Conservation (phyloP, 768 basidiomycete genomes). For the Phlegmacium glaucopus region DNA sequence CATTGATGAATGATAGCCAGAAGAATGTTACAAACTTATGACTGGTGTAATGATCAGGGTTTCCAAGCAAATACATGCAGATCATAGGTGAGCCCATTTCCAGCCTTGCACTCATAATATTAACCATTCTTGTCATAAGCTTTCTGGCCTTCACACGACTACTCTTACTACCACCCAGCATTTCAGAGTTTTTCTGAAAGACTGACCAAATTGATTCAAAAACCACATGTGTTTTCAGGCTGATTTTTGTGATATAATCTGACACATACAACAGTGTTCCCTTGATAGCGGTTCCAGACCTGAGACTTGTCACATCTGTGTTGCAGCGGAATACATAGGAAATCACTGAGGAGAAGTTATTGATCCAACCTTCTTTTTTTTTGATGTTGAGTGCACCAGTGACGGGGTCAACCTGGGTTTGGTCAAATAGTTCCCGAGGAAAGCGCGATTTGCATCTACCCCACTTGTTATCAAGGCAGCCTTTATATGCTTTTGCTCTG, state of each 20-base stretch:
- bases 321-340: slow-evolving; percentile 35
- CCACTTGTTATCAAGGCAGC: slow-evolving; percentile 25
- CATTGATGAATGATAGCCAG: slow-evolving; percentile 29
- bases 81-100: slow-evolving; percentile 38
- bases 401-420: slow-evolving; percentile 20
- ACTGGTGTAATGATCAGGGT: slow-evolving; percentile 37
- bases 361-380: slow-evolving; percentile 34
- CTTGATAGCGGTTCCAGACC: slow-evolving; percentile 38
- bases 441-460: slow-evolving; percentile 32
- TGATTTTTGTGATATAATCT: slow-evolving; percentile 41
- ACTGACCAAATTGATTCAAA: slow-evolving; percentile 29
- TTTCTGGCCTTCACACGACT: slow-evolving; percentile 21
- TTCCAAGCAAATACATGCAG: slow-evolving; percentile 28
- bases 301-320: slow-evolving; percentile 33
- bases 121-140: slow-evolving; percentile 34
- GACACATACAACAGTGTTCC: slow-evolving; percentile 35
- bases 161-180: slow-evolving; percentile 11
- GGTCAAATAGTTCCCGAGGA: slow-evolving; percentile 22
- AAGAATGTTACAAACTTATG: slow-evolving; percentile 29
- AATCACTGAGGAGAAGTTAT: slow-evolving; percentile 26
- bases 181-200: slow-evolving; percentile 21
- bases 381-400: slow-evolving; percentile 28
- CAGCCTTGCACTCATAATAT: slow-evolving; percentile 29
- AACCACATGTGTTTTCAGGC: slow-evolving; percentile 34
- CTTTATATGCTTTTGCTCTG: slow-evolving; percentile 3